These are phyloP conservation scores for Pholiota molesta DNA, from an alignment of 768 basidiomycete genomes.

Conservation along the genomic window DNA sequence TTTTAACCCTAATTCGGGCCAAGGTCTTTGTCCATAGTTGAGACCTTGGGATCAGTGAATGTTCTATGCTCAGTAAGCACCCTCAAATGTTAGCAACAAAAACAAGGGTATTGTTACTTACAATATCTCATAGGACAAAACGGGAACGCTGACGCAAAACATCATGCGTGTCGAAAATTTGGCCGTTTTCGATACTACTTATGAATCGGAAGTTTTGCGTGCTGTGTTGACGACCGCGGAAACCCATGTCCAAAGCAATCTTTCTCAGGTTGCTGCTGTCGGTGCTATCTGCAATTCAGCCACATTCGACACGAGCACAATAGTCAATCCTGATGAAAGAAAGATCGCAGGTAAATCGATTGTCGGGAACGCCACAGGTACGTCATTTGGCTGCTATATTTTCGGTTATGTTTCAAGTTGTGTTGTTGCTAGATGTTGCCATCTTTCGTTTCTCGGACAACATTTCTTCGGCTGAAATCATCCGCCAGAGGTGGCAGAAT, in stretches of 20 bases:
- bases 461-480: conserved; percentile 28
- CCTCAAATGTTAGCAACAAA: no score
- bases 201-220: conserved; percentile 27
- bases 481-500: conserved; percentile 36
- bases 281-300: conserved; percentile 59
- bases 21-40: conserved; percentile 65
- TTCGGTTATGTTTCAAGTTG: not conserved
- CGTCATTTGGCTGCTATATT: not conserved
- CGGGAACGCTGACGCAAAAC: conserved; percentile 64
- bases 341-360: conserved; percentile 32
- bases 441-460: conserved; percentile 53
- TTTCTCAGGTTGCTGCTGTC: conserved; percentile 39
- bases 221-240: conserved; percentile 11
- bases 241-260: conserved; percentile 14
- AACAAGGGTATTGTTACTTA: no score
- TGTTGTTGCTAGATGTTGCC: conserved; percentile 44
- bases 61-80: conserved; percentile 39
- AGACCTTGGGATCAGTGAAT: conserved; percentile 66
- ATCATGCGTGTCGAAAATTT: conserved; percentile 58
- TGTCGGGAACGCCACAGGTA: conserved; percentile 59
- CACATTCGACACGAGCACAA: conserved; percentile 33
- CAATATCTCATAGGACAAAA: conserved; percentile 46
- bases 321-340: conserved; percentile 25
- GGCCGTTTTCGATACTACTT: conserved; percentile 38
- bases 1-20: not conserved